Base-by-base conservation (phyloP, 2,329 filamentous ascomycete genomes). In the Phaeosphaeriaceae sp. region DNA sequence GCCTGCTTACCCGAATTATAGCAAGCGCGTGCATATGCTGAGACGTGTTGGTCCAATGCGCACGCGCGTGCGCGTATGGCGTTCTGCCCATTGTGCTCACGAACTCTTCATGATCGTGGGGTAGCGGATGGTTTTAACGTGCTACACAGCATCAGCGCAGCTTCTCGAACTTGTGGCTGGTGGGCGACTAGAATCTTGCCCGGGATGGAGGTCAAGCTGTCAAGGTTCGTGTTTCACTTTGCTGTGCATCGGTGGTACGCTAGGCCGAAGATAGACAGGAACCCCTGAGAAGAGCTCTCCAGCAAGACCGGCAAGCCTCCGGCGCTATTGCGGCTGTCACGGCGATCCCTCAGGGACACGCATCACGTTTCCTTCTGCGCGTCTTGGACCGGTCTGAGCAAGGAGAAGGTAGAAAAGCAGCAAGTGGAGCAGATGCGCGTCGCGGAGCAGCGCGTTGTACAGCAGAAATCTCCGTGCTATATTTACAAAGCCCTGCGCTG, bases 401-500 rank as follows among this genome's bases (percentile, higher is more conserved):
- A 48, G 51, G 40, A 54, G 45, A 44, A 54, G 40, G 50, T 42
- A 51, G 46, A 58, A 55, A 55, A 50, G 40, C 40, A 49, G 40
- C 54, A 45, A 31, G 27, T 22, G 6, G 40, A 51, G 41, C 27
- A 19, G 41, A 20, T 53, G 50, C 31, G 22, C 50, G 48, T 51
- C 45, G 53, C 52, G 56, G 54, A 64, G 58, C 56, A 51, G 42
- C 40, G 53, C 60, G 57, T 61, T 62, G 62, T 58, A 61, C 56
- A 50, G 55, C 54, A 52, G 48, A 65, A 49, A 61, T 66, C 66
- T 68, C 58, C 57, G 60, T 67, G 63, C 72, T 69, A 73, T 70
- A 72, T 70, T 67, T 70, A 70, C 56, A 60, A 60, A 69, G 65
- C 68, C 64, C 62, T 71, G 67, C 63, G 69, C 66, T 72, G 69